Percentiles rank a stretch among this genome's conserved stretches.
phyloP scores from a whole-genome alignment of 1,284 basidiomycete species.

The Inonotus obliquus region DNA sequence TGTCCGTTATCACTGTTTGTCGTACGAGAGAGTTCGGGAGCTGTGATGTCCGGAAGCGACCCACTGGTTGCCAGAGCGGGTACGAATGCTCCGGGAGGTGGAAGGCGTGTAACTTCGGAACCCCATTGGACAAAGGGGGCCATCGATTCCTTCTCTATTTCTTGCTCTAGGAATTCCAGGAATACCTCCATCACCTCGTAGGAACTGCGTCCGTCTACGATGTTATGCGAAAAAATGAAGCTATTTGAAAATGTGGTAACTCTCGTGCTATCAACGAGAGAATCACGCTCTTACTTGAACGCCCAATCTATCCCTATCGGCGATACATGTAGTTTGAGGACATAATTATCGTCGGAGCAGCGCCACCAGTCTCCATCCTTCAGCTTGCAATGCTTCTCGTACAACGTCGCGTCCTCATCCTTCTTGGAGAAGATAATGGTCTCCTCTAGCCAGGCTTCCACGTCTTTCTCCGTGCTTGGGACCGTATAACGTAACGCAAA shows the following conservation, averaged over 20 bases:
- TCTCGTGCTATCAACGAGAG: neutral
- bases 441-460: neutral
- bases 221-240: slow-evolving; percentile 5
- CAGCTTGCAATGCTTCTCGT: slow-evolving; percentile 7
- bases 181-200: slow-evolving; percentile 2
- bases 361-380: slow-evolving; percentile 11
- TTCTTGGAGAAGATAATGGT: neutral
- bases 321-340: slow-evolving; percentile 2
- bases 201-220: slow-evolving; percentile 6
- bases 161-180: neutral
- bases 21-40: neutral
- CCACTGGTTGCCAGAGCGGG: neutral
- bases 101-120: neutral
- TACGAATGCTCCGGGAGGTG: neutral
- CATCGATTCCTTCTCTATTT: neutral
- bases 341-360: neutral
- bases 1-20: neutral
- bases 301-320: neutral
- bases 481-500: neutral
- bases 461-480: neutral
- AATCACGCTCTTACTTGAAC: neutral
- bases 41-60: neutral
- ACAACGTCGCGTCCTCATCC: neutral
- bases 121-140: neutral
- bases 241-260: neutral